Conservation (phyloP, 805 yeast species). For the Candida lessepsii region DNA sequence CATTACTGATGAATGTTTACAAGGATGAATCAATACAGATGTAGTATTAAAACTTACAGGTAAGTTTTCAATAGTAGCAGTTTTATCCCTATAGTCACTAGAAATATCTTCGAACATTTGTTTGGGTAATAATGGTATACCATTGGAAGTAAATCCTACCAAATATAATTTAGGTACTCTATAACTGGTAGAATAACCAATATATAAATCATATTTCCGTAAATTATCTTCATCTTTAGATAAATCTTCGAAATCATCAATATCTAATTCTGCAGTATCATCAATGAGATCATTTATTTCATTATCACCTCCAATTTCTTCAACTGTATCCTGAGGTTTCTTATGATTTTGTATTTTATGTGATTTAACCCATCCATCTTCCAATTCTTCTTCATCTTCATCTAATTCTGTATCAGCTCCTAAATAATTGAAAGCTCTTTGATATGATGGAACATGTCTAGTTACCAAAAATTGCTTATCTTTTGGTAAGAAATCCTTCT, state of each 20-base stretch:
- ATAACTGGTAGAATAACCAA: slow-evolving; percentile 90
- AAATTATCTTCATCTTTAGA: slow-evolving; percentile 31
- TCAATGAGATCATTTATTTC: slow-evolving; percentile 50
- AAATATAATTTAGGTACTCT: slow-evolving; percentile 93
- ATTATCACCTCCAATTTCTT: slow-evolving; percentile 23
- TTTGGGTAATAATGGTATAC: slow-evolving; percentile 80
- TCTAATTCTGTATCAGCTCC: slow-evolving; percentile 41
- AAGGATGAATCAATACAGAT: slow-evolving; percentile 90
- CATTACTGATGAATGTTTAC: slow-evolving; percentile 95
- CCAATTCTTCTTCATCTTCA: slow-evolving; percentile 38
- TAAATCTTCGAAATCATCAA: slow-evolving; percentile 31
- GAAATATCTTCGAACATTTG: slow-evolving; percentile 95
- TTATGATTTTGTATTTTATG: slow-evolving; percentile 39
- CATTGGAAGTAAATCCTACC: slow-evolving; percentile 81
- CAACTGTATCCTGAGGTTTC: slow-evolving; percentile 18
- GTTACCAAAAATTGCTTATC: slow-evolving; percentile 89
- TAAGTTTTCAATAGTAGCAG: slow-evolving; percentile 91
- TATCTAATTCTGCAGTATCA: slow-evolving; percentile 39
- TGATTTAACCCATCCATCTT: slow-evolving; percentile 60
- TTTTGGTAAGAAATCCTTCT: slow-evolving; percentile 71
- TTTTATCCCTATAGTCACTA: slow-evolving; percentile 88
- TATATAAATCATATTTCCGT: slow-evolving; percentile 83
- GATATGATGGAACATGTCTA: slow-evolving; percentile 82
- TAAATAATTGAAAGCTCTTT: slow-evolving; percentile 60
- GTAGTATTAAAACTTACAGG: slow-evolving; percentile 79